A percentile compares a stretch with the other conserved stretches of the same genome.
phyloP scores from a whole-genome alignment of 2,329 filamentous ascomycete genomes.

The Colletotrichum viniferum region DNA sequence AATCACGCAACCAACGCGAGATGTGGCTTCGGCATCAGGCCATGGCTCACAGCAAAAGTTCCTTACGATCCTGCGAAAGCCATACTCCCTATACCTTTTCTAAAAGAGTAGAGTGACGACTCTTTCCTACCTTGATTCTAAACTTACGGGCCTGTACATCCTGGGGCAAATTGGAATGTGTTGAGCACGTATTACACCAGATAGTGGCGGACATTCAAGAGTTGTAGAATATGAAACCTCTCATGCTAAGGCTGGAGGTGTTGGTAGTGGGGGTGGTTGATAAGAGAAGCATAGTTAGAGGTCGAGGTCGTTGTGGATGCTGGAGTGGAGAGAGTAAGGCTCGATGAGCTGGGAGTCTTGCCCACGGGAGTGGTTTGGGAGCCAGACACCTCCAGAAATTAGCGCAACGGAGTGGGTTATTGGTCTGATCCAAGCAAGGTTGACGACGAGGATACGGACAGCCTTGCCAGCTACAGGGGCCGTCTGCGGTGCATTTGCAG shows the following conservation, averaged over 20 bases:
- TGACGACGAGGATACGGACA: fast-evolving
- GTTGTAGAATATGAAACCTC: background rate
- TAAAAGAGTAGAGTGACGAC: background rate
- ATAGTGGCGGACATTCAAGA: background rate
- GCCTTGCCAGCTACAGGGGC: background rate
- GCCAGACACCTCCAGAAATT: background rate
- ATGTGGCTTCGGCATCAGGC: background rate
- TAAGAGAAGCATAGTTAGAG: background rate
- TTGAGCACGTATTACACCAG: background rate
- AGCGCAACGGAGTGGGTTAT: background rate
- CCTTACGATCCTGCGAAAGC: background rate
- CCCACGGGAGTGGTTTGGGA: background rate
- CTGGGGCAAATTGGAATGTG: background rate
- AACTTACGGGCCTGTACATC: fast-evolving
- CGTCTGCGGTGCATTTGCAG: too few species aligned
- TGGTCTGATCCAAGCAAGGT: background rate
- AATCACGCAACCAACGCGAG: background rate
- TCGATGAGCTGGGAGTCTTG: background rate
- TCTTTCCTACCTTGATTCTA: background rate
- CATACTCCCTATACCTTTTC: background rate
- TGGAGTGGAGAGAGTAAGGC: background rate
- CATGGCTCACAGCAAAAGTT: background rate
- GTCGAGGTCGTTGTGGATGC: background rate
- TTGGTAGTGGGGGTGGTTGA: background rate
- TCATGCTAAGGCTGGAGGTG: background rate